A percentile compares a stretch with the other conserved stretches of the same genome.
phyloP scores from a whole-genome alignment of 2,329 filamentous ascomycete species.

The Aureobasidium sp. region DNA sequence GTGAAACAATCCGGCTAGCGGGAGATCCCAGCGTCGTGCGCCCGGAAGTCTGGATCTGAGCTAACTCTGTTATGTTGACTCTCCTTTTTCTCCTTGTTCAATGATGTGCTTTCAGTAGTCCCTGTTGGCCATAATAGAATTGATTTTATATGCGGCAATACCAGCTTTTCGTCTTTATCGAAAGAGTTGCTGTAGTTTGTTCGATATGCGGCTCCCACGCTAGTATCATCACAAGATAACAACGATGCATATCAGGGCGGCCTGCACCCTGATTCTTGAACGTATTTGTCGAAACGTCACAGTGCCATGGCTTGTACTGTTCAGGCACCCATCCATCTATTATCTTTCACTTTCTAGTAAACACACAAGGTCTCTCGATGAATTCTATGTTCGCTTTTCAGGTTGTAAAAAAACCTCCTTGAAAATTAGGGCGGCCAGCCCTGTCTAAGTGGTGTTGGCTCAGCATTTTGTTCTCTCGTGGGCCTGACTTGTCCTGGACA shows the following conservation, averaged over 20 bases:
- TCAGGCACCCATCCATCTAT: neutral
- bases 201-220: neutral
- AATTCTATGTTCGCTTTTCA: neutral
- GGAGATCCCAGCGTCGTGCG: slow-evolving; percentile 12
- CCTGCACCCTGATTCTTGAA: neutral
- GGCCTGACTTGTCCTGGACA: neutral
- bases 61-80: slow-evolving; percentile 12
- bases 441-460: neutral
- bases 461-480: neutral
- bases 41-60: slow-evolving; percentile 12
- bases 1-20: slow-evolving; percentile 17
- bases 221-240: neutral
- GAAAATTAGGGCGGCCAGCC: neutral
- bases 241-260: neutral
- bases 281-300: slow-evolving; percentile 1
- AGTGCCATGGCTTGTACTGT: neutral
- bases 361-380: neutral
- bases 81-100: slow-evolving; percentile 10
- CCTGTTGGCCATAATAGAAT: neutral
- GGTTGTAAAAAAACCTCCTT: neutral
- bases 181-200: neutral
- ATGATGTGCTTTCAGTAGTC: neutral
- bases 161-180: neutral
- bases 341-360: neutral
- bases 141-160: neutral